Base-by-base conservation (phyloP, 306 rosid genomes). In the Vachellia pachyceras region DNA sequence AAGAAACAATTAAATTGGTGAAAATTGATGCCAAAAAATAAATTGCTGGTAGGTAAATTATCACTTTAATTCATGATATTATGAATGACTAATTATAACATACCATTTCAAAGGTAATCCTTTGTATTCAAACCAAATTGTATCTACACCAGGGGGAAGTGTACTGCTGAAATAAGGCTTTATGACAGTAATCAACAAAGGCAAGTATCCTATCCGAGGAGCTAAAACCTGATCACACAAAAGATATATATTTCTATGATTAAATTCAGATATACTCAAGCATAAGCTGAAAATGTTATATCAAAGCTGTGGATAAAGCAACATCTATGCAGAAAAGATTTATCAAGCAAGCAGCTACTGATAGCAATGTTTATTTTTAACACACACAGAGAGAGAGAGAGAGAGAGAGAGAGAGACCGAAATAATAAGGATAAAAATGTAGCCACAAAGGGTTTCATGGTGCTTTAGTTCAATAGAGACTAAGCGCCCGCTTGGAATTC, bases 81-180 rank as follows among this genome's bases (percentile, higher is more conserved):
- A 73, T 3, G 77, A 41, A 46, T 9, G 10, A 84, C 11, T 14
- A 0, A 29, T 15, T 13, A 50, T 6, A 65, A 13, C 68, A 29
- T 82, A 95, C 99, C 99, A 95, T 80, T 95, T 95, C 74, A 95
- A 90, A 57, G 98, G 96, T 35, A 95, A 84, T 45, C 99, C 98
- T 76, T 87, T 91, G 90, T 88, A 93, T 57, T 95, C 99, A 72
- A 95, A 95, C 99, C 99, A 95, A 77, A 95, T 78, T 46, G 99
- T 82, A 84, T 95, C 99, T 0, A 73, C 83, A 33, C 94, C 97
- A 37, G 99, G 99, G 73, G 99, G 98, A 35, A 95, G 98, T 3
- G 97, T 45, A 44, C 73, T 22, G 73, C 93, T 85, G 93, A 95
- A 95, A 36, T 93, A 81, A 50, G 99, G 97, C 84, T 91, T 95